Conservation (phyloP, 805 yeast genomes). For the Wickerhamiella slavikovae region DNA sequence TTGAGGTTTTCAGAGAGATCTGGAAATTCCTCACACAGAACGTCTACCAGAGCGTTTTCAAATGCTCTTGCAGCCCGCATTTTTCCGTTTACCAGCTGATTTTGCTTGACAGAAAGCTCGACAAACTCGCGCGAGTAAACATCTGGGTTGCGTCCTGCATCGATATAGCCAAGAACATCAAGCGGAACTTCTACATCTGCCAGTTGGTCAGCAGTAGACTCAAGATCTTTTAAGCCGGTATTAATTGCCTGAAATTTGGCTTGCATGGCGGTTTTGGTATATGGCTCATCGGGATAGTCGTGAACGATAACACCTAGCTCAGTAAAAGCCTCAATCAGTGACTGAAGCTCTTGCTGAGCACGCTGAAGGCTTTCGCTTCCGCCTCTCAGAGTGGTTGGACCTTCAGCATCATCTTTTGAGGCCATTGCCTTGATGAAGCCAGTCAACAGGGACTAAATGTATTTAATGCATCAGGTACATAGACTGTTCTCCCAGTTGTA, state of each 20-base stretch:
- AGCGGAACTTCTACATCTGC: slow-evolving; percentile 26
- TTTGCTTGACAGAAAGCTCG: slow-evolving; percentile 77
- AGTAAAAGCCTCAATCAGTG: slow-evolving; percentile 56
- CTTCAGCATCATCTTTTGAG: no score
- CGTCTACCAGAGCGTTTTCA: slow-evolving; percentile 43
- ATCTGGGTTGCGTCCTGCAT: slow-evolving; percentile 93
- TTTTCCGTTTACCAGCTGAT: slow-evolving; percentile 74
- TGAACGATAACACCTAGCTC: slow-evolving; percentile 84
- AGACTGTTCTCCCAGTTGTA: no score
- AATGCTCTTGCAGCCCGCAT: slow-evolving; percentile 44
- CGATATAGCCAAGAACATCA: slow-evolving; percentile 80
- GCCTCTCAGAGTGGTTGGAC: no score
- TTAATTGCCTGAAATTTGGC: slow-evolving; percentile 8
- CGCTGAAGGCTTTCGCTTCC: no score
- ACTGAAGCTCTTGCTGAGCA: slow-evolving; percentile 26
- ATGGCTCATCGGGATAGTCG: slow-evolving; percentile 79
- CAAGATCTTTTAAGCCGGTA: slow-evolving; percentile 9
- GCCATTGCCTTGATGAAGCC: no score
- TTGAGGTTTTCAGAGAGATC: slow-evolving; percentile 26
- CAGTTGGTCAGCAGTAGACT: slow-evolving; percentile 6
- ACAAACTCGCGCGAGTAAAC: slow-evolving; percentile 92
- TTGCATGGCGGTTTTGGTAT: slow-evolving; percentile 40
- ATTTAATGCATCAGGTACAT: no score
- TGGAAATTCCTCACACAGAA: slow-evolving; percentile 62
- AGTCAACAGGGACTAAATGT: no score